Base-by-base conservation (phyloP, 2,329 filamentous ascomycete species). In the Onygenales sp. region DNA sequence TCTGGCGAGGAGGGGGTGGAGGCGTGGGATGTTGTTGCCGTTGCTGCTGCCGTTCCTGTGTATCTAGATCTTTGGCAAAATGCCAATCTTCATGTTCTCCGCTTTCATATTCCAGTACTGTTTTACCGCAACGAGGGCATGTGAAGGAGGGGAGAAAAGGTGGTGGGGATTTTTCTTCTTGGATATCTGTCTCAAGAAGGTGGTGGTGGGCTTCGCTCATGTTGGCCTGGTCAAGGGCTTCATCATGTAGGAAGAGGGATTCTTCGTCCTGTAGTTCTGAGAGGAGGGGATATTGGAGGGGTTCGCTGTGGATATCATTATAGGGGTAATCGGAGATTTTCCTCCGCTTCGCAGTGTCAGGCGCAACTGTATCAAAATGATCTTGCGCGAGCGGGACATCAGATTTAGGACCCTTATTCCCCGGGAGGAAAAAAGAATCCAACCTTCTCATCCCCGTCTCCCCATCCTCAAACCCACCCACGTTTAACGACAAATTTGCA, bases 11-110 rank as follows among this genome's bases (percentile, higher is more conserved):
- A 37, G 45, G 32, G 14, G 45, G 9, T 4, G 33, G n/a, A 48
- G 27, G 21, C 13, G 45, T 21, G 17, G 33, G 2, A 8, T 39
- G 45, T 7, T 50, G 10, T 40, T 40, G 13, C n/a, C 31, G 31
- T 31, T 47, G 21, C 31, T n/a, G 34, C 33, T 47, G 13, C 17
- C 37, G 46, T 10, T 59, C 56, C 34, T 57, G 52, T 4, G 44
- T 49, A 45, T 54, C 51, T 17, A 98, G 77, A 61, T 92, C 87
- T 70, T 87, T 88, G 45, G 93, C 93, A 70, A 95, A 86, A 71
- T 98, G 93, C 85, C 91, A 97, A 68, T 98, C 93, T 52, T 85
- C 77, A 67, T 98, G 93, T 70, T 87, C 91, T 59, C 84, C 79
- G 60, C 79, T 78, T 53, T 85, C 80, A 31, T 74, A 65, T 40